Percentiles rank a stretch among this genome's conserved stretches.
phyloP scores from a whole-genome alignment of 1,284 basidiomycete genomes.

The Ceratobasidium sp. region DNA sequence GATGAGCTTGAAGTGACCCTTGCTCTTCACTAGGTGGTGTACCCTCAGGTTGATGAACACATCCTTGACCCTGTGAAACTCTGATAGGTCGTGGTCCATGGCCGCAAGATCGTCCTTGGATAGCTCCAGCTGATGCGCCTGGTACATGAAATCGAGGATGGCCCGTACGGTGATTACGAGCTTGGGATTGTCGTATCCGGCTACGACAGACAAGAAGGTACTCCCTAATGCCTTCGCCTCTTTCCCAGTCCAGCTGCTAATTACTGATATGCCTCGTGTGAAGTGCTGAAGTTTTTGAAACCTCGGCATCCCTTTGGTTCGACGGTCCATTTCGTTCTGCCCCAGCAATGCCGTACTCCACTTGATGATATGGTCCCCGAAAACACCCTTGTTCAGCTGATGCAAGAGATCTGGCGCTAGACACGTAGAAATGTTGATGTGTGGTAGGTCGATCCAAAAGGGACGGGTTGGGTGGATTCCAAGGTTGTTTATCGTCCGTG shows the following conservation, averaged over 20 bases:
- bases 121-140: slow-evolving; percentile 1
- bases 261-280: neutral
- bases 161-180: slow-evolving; percentile 46
- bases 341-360: slow-evolving; percentile 49
- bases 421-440: slow-evolving; percentile 51
- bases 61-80: neutral
- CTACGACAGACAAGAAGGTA: neutral
- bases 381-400: slow-evolving; percentile 54
- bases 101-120: neutral
- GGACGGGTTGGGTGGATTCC: slow-evolving; percentile 47
- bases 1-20: slow-evolving; percentile 18
- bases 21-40: neutral
- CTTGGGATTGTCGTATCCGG: neutral
- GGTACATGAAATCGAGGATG: slow-evolving; percentile 46
- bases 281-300: neutral
- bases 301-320: slow-evolving; percentile 46
- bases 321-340: slow-evolving; percentile 48
- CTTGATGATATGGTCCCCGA: slow-evolving; percentile 52
- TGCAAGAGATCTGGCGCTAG: slow-evolving; percentile 55
- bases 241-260: slow-evolving; percentile 40
- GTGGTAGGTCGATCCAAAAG: slow-evolving; percentile 55
- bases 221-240: slow-evolving; percentile 40
- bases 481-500: slow-evolving; percentile 7
- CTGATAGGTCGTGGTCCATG: neutral
- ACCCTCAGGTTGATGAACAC: neutral